Percentiles rank a stretch among this genome's conserved stretches.
These are phyloP conservation scores for Arthrocladium fulminans DNA, from an alignment of 2,329 filamentous ascomycete genomes.

Conservation along the genomic window DNA sequence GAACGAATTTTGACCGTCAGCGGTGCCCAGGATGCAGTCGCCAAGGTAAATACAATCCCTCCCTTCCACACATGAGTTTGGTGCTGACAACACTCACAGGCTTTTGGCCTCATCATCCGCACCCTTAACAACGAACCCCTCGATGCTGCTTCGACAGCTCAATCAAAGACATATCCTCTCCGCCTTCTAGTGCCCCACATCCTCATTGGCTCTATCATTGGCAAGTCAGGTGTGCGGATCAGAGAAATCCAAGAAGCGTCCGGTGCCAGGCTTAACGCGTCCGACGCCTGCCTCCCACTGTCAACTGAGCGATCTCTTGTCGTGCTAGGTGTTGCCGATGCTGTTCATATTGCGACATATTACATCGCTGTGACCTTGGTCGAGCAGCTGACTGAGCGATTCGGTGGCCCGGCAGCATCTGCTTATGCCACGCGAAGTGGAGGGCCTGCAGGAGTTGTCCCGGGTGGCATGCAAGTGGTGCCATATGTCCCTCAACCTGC, in stretches of 20 bases:
- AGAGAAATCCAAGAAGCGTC: constrained; percentile 98
- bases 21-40: constrained; percentile 89
- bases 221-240: constrained; percentile 90
- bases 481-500: constrained; percentile 91
- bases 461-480: constrained; percentile 98
- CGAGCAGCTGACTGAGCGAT: constrained; percentile 93
- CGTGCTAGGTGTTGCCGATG: constrained; percentile 93
- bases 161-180: constrained; percentile 95
- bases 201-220: constrained; percentile 96
- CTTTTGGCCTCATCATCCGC: constrained; percentile 94
- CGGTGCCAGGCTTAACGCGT: constrained; percentile 90
- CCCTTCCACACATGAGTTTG: constrained; percentile 13
- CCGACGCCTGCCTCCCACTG: constrained; percentile 84
- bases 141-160: constrained; percentile 74
- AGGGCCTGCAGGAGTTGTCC: constrained; percentile 83
- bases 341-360: constrained; percentile 97
- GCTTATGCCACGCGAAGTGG: constrained; percentile 94
- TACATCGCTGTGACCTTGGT: constrained; percentile 97
- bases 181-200: constrained; percentile 93
- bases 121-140: constrained; percentile 96
- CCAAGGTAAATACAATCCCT: constrained; percentile 59
- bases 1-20: constrained; percentile 97
- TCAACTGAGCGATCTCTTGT: constrained; percentile 97
- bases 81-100: constrained; percentile 46
- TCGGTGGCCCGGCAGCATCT: constrained; percentile 91